Conservation (phyloP, 1,284 basidiomycete genomes). For the Phlebopus sp. region DNA sequence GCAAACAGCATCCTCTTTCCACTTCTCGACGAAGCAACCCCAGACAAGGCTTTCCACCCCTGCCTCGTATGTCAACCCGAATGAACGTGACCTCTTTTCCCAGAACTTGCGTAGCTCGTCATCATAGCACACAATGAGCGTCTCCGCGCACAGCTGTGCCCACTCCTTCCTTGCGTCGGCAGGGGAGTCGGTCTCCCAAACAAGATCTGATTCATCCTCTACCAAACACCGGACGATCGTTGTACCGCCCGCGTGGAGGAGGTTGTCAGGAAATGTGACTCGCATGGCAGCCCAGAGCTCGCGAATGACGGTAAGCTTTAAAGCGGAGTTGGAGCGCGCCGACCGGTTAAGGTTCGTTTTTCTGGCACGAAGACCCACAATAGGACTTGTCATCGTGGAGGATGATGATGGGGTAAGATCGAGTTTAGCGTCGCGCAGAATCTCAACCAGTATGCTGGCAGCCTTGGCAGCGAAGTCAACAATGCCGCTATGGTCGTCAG, state of each 20-base stretch:
- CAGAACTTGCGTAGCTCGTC: constrained; percentile 55
- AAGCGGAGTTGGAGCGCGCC: constrained; percentile 36
- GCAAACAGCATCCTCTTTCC: constrained; percentile 40
- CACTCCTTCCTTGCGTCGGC: constrained; percentile 49
- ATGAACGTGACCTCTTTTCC: constrained; percentile 26
- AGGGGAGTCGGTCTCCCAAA: constrained; percentile 39
- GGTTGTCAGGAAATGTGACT: constrained; percentile 39
- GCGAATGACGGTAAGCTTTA: constrained; percentile 52
- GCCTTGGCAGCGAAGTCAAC: constrained; percentile 41
- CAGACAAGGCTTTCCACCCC: constrained; percentile 47
- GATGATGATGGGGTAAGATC: constrained; percentile 37
- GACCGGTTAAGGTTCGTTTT: constrained; percentile 2
- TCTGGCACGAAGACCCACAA: constrained; percentile 4
- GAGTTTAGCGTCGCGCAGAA: constrained; percentile 53
- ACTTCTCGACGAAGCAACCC: constrained; percentile 51
- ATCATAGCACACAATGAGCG: constrained; percentile 42
- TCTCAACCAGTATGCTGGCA: constrained; percentile 43
- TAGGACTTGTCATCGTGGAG: constrained; percentile 7
- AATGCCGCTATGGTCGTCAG: constrained; percentile 31
- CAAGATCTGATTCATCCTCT: constrained; percentile 45
- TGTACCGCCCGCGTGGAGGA: constrained; percentile 42
- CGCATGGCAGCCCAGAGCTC: constrained; percentile 53
- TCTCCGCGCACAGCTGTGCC: constrained; percentile 58
- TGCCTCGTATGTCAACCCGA: constrained; percentile 18
- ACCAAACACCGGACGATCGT: constrained; percentile 48